Conservation (phyloP, 2,329 filamentous ascomycete species). For the Fusarium miscanthi region DNA sequence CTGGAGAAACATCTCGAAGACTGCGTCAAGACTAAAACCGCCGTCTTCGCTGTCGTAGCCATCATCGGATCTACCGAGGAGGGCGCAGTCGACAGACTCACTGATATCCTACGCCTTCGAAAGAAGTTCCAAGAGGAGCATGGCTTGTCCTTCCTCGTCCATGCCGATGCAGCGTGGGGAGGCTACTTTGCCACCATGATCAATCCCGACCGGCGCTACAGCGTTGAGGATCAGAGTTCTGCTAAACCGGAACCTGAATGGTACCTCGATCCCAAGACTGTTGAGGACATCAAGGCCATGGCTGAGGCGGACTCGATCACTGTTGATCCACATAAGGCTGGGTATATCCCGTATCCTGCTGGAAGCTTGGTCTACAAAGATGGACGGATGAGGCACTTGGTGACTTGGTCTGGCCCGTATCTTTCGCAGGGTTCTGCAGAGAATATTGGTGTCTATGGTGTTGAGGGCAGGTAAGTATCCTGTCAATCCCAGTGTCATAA, state of each 20-base stretch:
- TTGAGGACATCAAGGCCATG: slow-evolving; percentile 54
- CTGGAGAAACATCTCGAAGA: slow-evolving; percentile 49
- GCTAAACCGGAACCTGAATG: slow-evolving; percentile 49
- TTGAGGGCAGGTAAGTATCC: slow-evolving; percentile 54
- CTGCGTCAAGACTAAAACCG: slow-evolving; percentile 44
- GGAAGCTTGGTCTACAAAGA: slow-evolving; percentile 58
- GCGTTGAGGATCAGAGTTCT: not conserved
- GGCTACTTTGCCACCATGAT: slow-evolving; percentile 62
- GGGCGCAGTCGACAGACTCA: slow-evolving; percentile 57
- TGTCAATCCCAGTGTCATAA: fast-evolving
- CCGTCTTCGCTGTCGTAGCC: slow-evolving; percentile 57
- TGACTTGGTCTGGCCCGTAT: slow-evolving; percentile 58
- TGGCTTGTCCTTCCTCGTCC: slow-evolving; percentile 59
- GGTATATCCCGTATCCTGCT: slow-evolving; percentile 60
- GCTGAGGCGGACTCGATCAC: slow-evolving; percentile 58
- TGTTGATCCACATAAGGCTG: slow-evolving; percentile 60
- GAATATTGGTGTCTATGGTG: slow-evolving; percentile 57
- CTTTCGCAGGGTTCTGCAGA: slow-evolving; percentile 53
- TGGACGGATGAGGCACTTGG: slow-evolving; percentile 55
- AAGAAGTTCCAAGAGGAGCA: slow-evolving; percentile 52
- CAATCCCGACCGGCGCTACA: slow-evolving; percentile 44
- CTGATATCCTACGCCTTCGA: slow-evolving; percentile 53
- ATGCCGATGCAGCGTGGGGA: slow-evolving; percentile 62
- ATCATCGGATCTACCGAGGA: slow-evolving; percentile 62
- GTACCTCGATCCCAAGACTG: slow-evolving; percentile 50